Conservation (phyloP, 2,329 filamentous ascomycete species). For the Penicillium hordei region DNA sequence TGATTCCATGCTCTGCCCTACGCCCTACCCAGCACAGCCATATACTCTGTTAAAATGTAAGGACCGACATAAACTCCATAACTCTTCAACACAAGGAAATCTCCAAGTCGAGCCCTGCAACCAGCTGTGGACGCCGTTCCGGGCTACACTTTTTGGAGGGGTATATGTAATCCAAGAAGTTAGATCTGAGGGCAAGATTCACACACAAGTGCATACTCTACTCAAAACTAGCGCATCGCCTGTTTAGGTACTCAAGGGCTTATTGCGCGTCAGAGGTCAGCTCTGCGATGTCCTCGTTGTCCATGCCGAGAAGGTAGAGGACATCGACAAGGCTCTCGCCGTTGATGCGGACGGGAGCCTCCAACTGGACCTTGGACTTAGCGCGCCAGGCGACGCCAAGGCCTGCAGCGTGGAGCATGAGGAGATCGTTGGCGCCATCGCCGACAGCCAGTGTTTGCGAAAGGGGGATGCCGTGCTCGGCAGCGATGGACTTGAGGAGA, state of each 20-base stretch:
- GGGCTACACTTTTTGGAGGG: not conserved
- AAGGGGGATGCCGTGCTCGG: slow-evolving; percentile 54
- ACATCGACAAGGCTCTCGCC: slow-evolving; percentile 58
- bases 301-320: slow-evolving; percentile 58
- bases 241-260: slow-evolving; percentile 1
- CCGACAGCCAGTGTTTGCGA: slow-evolving; percentile 60
- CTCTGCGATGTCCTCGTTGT: slow-evolving; percentile 51
- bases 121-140: not conserved
- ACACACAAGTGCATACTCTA: not conserved
- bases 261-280: slow-evolving; percentile 31
- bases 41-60: not conserved
- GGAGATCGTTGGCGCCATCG: slow-evolving; percentile 65
- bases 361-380: slow-evolving; percentile 63
- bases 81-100: not conserved
- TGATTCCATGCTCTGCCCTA: not conserved
- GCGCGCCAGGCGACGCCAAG: slow-evolving; percentile 64
- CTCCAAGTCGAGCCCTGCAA: not conserved
- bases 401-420: slow-evolving; percentile 63
- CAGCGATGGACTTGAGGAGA: slow-evolving; percentile 56
- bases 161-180: not conserved
- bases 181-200: not conserved
- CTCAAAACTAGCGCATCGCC: not conserved
- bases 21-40: not conserved
- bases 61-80: not conserved
- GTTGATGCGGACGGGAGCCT: slow-evolving; percentile 61